Evolutionary conservation across 2,329 filamentous ascomycete species (phyloP).

Genomic region (Fusarium sp.): DNA sequence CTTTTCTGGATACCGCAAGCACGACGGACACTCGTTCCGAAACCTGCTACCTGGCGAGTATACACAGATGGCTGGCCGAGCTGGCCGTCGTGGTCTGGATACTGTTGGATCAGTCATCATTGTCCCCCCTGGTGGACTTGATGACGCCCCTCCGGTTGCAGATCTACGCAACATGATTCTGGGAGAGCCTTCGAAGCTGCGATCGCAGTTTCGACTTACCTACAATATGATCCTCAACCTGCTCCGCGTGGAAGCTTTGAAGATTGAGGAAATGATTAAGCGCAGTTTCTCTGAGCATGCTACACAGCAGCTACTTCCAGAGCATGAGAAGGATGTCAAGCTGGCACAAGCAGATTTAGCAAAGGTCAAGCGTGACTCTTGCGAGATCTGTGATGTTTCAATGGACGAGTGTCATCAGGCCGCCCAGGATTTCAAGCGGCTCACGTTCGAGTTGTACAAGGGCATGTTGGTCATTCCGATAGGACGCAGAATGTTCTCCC

Average conservation of each 20-base stretch:
- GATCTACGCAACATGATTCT: slow-evolving; percentile 94
- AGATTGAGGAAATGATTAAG: slow-evolving; percentile 99
- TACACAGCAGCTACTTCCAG: slow-evolving; percentile 90
- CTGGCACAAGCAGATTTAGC: slow-evolving; percentile 90
- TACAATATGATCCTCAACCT: slow-evolving; percentile 99
- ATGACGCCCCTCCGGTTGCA: slow-evolving; percentile 87
- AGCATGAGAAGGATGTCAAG: slow-evolving; percentile 95
- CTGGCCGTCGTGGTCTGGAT: slow-evolving; percentile 91
- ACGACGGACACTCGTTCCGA: slow-evolving; percentile 91
- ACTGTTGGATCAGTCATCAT: slow-evolving; percentile 95
- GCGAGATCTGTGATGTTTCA: slow-evolving; percentile 81
- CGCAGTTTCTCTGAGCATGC: slow-evolving; percentile 98
- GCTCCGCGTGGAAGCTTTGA: slow-evolving; percentile 92
- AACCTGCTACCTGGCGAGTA: slow-evolving; percentile 95
- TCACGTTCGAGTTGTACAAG: slow-evolving; percentile 85
- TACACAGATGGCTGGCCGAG: slow-evolving; percentile 97
- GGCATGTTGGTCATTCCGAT: slow-evolving; percentile 82
- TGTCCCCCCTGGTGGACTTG: slow-evolving; percentile 79
- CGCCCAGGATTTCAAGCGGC: slow-evolving; percentile 79
- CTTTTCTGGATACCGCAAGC: slow-evolving; percentile 96
- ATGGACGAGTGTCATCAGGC: slow-evolving; percentile 85
- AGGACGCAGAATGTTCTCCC: slow-evolving; percentile 81
- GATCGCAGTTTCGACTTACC: slow-evolving; percentile 95
- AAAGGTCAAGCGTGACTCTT: slow-evolving; percentile 88
- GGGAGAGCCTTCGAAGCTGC: slow-evolving; percentile 92